These are phyloP conservation scores for Calonectria naviculata DNA, from an alignment of 2,329 filamentous ascomycete genomes.

Conservation along the genomic window DNA sequence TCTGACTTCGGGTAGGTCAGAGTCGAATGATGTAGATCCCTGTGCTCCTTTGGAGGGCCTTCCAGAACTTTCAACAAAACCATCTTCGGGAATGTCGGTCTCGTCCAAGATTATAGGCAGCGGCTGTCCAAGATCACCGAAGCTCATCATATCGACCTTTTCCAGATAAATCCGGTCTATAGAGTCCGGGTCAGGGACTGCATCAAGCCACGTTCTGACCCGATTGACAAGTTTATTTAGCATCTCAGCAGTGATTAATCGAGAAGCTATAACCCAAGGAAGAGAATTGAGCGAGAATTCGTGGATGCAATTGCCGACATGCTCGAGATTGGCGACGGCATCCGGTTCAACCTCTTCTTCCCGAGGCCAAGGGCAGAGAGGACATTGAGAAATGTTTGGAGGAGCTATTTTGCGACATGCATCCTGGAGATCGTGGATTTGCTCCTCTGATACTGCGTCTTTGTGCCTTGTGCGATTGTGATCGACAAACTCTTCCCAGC, in stretches of 20 bases:
- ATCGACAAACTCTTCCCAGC: neutral
- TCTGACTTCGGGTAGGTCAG: neutral
- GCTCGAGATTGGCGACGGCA: constrained; percentile 10
- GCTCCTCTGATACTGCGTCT: constrained; percentile 7
- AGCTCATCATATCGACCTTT: neutral
- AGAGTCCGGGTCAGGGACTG: neutral
- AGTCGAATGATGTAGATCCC: neutral
- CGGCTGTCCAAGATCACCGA: neutral
- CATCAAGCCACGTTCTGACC: neutral
- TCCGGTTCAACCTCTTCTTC: constrained; percentile 7
- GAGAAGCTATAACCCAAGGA: neutral
- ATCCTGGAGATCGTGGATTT: neutral
- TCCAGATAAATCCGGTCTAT: neutral
- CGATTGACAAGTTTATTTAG: neutral
- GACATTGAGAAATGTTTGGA: constrained; percentile 10
- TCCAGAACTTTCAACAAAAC: constrained; percentile 6
- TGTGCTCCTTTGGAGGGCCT: neutral
- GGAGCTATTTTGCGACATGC: neutral
- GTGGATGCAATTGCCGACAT: constrained; percentile 16
- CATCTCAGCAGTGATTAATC: neutral
- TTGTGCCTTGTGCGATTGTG: constrained; percentile 4
- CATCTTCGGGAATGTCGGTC: neutral
- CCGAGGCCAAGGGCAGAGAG: constrained; percentile 7
- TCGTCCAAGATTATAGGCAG: neutral
- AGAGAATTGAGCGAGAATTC: constrained; percentile 12